A percentile compares a stretch with the other conserved stretches of the same genome.
Conservation (phyloP, 768 basidiomycete genomes). For the Vishniacozyma victoriae region DNA sequence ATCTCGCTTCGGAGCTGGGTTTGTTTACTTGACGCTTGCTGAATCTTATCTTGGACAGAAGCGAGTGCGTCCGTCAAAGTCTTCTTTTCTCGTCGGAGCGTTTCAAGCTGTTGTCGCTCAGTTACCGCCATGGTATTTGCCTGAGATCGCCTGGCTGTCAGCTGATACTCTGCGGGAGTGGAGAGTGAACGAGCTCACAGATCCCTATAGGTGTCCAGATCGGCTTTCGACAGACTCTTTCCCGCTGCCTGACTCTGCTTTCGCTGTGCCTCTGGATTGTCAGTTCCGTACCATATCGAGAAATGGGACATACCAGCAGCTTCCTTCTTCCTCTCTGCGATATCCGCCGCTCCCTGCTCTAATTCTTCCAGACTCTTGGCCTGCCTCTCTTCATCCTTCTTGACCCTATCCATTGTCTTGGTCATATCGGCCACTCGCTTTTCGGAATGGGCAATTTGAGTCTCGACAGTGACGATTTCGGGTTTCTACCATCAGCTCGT, state of each 20-base stretch:
- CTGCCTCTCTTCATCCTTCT: constrained; percentile 53
- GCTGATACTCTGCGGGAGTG: background rate
- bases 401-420: constrained; percentile 60
- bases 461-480: constrained; percentile 72
- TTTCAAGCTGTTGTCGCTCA: constrained; percentile 80
- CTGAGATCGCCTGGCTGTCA: constrained; percentile 60
- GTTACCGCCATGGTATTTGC: constrained; percentile 74
- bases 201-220: constrained; percentile 76
- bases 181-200: constrained; percentile 59
- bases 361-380: constrained; percentile 49
- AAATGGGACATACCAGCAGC: constrained; percentile 63
- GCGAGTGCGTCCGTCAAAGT: constrained; percentile 59
- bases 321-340: constrained; percentile 64
- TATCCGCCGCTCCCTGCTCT: constrained; percentile 61
- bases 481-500: constrained; percentile 57
- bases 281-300: background rate
- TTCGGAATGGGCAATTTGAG: constrained; percentile 77
- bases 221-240: constrained; percentile 71
- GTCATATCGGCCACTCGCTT: constrained; percentile 70
- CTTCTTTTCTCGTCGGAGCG: constrained; percentile 75
- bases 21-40: constrained; percentile 59
- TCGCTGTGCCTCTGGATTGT: constrained; percentile 62
- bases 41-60: constrained; percentile 64
- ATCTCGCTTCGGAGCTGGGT: constrained; percentile 49
- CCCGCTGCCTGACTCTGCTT: constrained; percentile 63